Base-by-base conservation (phyloP, 345 rosid species). In the Hibiscus tridactylites region DNA sequence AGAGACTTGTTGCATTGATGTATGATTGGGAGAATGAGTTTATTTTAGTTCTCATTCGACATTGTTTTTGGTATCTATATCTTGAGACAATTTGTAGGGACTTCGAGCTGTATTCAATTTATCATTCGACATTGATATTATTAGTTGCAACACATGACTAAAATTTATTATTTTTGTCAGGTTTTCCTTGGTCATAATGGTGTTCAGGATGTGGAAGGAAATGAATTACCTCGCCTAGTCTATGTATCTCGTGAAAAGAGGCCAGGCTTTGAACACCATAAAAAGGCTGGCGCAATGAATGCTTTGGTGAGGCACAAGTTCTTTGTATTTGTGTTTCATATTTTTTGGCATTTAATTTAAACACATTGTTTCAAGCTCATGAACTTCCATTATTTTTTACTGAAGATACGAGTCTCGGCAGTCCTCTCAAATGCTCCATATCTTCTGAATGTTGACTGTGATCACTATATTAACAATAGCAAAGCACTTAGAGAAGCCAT, bases 201-300 rank as follows among this genome's bases (percentile, higher is more conserved):
- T 67, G 92, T 88, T 57, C 79, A 84, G 9, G 98, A 93, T 73
- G 81, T 82, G 1, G 96, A 86, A 79, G 96, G 88, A 62, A 86
- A 89, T 78, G 94, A 93, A 73, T 78, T 93, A 54, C 98, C 98
- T 52, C 90, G 96, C 49, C 79, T 93, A 77, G 97, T 91, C 53
- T 94, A 94, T 74, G 98, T 91, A 70, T 94, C 98, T 79, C 98
- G 98, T 85, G 98, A 94, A 85, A 94, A 94, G 79, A 84, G 98
- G 76, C 97, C 98, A 0, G 97, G 98, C 10, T 94, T 91, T 80
- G 98, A 94, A n/a, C 98, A 94, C 77, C 98, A 94, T 68, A 94
- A 94, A 75, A 94, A 94, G 85, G 98, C 98, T 71, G 99, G 99
- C 50, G 99, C 99, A 70, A 95, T 95, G 99, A 95, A 95, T 83